A percentile compares a stretch with the other conserved stretches of the same genome.
phyloP scores from a whole-genome alignment of 768 basidiomycete species.

The Lactifluus volemus region DNA sequence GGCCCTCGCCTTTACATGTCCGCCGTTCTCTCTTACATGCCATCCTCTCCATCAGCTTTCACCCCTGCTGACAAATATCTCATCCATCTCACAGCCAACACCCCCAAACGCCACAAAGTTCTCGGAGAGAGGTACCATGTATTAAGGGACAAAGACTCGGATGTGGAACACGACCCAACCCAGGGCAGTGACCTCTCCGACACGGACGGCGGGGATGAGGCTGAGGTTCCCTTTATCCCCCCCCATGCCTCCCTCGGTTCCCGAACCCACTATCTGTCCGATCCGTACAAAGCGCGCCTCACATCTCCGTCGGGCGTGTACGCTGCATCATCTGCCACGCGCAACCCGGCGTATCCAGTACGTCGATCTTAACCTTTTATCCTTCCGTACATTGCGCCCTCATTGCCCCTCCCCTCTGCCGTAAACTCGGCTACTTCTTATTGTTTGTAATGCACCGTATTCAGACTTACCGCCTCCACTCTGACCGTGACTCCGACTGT shows the following conservation, averaged over 20 bases:
- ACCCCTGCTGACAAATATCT: too few species aligned
- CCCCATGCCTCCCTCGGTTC: not conserved
- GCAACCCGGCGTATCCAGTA: constrained; percentile 12
- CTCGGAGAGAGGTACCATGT: not conserved
- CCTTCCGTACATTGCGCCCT: too few species aligned
- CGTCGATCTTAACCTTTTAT: not conserved
- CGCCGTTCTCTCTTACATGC: too few species aligned
- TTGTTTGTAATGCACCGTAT: not conserved
- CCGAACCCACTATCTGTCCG: constrained; percentile 2
- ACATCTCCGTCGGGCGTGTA: not conserved
- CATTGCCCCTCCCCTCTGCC: not conserved
- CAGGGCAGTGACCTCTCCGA: not conserved
- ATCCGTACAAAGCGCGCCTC: not conserved
- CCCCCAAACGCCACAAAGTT: not conserved
- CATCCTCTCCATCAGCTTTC: too few species aligned
- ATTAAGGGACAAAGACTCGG: not conserved
- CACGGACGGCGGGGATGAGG: not conserved
- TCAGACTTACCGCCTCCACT: not conserved
- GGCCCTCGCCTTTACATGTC: too few species aligned
- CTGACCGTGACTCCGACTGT: not conserved
- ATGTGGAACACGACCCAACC: not conserved
- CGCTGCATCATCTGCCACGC: not conserved
- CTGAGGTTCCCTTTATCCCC: constrained; percentile 1
- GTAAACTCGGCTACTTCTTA: not conserved
- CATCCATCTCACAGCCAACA: too few species aligned